A percentile compares a stretch with the other conserved stretches of the same genome.
Evolutionary conservation across 2,329 filamentous ascomycete genomes (phyloP).

Genomic region (Arthrobotrys musiformis): DNA sequence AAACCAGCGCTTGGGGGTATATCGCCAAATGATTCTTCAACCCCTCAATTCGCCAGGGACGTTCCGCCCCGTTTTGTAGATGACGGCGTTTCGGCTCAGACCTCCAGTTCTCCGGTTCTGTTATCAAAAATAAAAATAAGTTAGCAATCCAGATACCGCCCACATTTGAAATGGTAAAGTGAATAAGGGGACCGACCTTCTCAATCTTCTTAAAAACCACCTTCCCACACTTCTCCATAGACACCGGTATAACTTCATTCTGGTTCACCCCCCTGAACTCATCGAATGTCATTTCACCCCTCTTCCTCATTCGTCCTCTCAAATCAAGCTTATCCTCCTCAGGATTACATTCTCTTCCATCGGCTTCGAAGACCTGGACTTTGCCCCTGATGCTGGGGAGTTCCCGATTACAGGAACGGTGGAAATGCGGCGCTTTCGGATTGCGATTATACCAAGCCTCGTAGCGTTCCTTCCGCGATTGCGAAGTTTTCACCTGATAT

Average conservation of each 20-base stretch:
- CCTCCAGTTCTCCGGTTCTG: conserved; percentile 35
- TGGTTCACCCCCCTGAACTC: conserved; percentile 28
- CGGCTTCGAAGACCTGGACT: conserved; percentile 1
- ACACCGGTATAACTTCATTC: conserved; percentile 24
- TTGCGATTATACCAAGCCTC: conserved; percentile 13
- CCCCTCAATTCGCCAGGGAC: conserved; percentile 36
- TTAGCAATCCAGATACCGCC: background rate
- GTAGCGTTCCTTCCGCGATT: conserved; percentile 22
- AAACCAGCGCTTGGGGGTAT: background rate
- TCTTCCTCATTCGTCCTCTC: background rate
- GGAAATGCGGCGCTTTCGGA: background rate
- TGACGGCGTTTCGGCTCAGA: conserved; percentile 25
- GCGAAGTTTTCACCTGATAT: background rate
- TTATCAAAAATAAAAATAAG: conserved; percentile 19
- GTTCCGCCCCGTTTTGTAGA: conserved; percentile 29
- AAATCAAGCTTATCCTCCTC: conserved; percentile 23
- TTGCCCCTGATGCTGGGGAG: background rate
- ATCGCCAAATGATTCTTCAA: background rate
- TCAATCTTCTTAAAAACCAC: conserved; percentile 28
- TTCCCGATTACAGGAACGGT: background rate
- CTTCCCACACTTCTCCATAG: background rate
- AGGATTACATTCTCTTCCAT: background rate
- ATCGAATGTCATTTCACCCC: conserved; percentile 30
- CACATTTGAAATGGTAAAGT: background rate
- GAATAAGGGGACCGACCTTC: conserved; percentile 22